These are phyloP conservation scores for Aspergillus mulundensis DNA, from an alignment of 495 filamentous ascomycete genomes.

Conservation along the genomic window DNA sequence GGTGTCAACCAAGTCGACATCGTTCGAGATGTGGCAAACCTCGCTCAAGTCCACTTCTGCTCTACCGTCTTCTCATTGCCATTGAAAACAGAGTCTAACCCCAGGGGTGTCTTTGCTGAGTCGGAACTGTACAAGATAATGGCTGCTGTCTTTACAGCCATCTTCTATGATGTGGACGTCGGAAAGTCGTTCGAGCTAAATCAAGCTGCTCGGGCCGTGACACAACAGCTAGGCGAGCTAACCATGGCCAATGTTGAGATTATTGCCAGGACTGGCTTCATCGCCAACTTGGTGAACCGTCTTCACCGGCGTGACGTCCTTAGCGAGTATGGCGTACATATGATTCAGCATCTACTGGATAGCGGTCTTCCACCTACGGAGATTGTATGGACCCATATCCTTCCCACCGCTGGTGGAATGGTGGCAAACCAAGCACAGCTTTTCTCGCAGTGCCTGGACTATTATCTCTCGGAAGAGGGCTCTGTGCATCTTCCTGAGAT, in stretches of 20 bases:
- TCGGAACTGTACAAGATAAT: slow-evolving; percentile 57
- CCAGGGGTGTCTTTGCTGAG: slow-evolving; percentile 52
- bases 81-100: slow-evolving; percentile 58
- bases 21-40: slow-evolving; percentile 58
- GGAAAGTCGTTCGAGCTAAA: slow-evolving; percentile 59
- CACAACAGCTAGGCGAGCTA: slow-evolving; percentile 56
- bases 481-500: slow-evolving; percentile 53
- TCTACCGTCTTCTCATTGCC: slow-evolving; percentile 61
- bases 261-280: slow-evolving; percentile 46
- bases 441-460: slow-evolving; percentile 72
- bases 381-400: slow-evolving; percentile 67
- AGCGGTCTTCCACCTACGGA: slow-evolving; percentile 56
- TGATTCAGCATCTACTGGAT: slow-evolving; percentile 64
- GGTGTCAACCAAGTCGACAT: slow-evolving; percentile 58
- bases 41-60: slow-evolving; percentile 56
- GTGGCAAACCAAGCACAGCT: slow-evolving; percentile 68
- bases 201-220: slow-evolving; percentile 49
- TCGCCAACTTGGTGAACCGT: slow-evolving; percentile 43
- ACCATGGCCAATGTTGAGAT: slow-evolving; percentile 60
- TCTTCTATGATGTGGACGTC: slow-evolving; percentile 65
- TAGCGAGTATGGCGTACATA: slow-evolving; percentile 60
- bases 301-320: slow-evolving; percentile 46
- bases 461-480: slow-evolving; percentile 60
- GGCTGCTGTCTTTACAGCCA: slow-evolving; percentile 55
- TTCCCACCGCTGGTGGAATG: slow-evolving; percentile 56